Conservation (phyloP, 1,284 basidiomycete species). For the Meira nashicola region DNA sequence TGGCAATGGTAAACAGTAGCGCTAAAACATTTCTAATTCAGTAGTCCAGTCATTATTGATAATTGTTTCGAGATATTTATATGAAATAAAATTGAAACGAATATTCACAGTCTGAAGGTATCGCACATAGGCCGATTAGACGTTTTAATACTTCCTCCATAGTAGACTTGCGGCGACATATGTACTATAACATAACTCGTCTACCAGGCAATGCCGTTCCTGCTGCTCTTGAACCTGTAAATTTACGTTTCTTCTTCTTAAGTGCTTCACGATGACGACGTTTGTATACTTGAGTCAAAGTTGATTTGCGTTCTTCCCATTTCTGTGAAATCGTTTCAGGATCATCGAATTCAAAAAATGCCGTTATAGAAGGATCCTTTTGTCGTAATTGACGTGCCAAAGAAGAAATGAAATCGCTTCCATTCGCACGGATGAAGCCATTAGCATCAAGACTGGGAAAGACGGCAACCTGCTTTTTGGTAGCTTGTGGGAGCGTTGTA, state of each 20-base stretch:
- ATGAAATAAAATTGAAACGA: no score
- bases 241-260: constrained; percentile 12
- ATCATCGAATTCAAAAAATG: constrained; percentile 2
- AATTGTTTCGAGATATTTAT: no score
- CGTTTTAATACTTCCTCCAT: no score
- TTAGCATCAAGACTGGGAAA: neutral
- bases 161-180: no score
- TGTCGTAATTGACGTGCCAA: neutral
- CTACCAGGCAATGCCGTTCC: neutral
- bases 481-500: neutral
- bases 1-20: no score
- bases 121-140: no score
- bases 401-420: no score
- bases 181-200: no score
- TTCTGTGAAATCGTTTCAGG: neutral
- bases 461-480: neutral
- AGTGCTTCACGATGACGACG: constrained; percentile 13
- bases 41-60: no score
- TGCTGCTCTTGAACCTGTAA: constrained; percentile 4
- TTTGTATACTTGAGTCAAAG: constrained; percentile 14
- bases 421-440: no score
- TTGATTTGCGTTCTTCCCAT: constrained; percentile 7
- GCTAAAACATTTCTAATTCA: no score
- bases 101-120: no score
- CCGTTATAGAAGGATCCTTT: neutral